Percentiles rank a stretch among this genome's conserved stretches.
Conservation (phyloP, 345 rosid species). For the Acer negundo region DNA sequence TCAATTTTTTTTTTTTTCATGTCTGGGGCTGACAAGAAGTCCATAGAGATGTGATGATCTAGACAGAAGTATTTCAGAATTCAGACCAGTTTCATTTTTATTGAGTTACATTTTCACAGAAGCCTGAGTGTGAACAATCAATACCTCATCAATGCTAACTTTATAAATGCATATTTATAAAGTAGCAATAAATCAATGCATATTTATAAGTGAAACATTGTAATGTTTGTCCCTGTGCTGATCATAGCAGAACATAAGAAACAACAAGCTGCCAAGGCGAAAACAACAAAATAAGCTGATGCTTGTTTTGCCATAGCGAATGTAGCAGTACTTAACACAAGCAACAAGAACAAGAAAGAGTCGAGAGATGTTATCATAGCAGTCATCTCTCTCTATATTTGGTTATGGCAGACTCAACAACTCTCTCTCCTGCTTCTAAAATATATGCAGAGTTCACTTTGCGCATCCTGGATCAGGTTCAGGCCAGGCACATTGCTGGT, state of each 20-base stretch:
- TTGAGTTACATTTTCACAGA: not conserved
- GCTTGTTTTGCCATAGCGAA: conserved; percentile 1
- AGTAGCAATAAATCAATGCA: not conserved
- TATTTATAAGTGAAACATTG: not conserved
- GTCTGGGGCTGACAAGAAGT: too few relatives aligned
- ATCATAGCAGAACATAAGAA: conserved; percentile 8
- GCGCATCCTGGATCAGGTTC: conserved; percentile 36
- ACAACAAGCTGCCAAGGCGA: not conserved
- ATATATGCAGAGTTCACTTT: conserved; percentile 35
- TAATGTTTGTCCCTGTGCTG: not conserved
- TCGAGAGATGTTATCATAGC: not conserved
- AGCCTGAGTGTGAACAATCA: not conserved
- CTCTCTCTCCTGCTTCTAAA: conserved; percentile 29
- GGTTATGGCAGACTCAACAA: conserved; percentile 25
- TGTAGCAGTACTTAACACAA: not conserved
- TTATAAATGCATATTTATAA: too few relatives aligned
- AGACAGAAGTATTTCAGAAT: not conserved
- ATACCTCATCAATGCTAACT: not conserved
- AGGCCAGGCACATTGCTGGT: conserved; percentile 26
- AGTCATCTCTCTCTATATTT: conserved; percentile 33
- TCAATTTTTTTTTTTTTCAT: not conserved
- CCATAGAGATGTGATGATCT: not conserved
- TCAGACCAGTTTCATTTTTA: not conserved
- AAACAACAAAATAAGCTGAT: not conserved
- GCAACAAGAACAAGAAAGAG: not conserved